Evolutionary conservation across 2,329 filamentous ascomycete genomes (phyloP).

Genomic region (Colletotrichum trifolii): DNA sequence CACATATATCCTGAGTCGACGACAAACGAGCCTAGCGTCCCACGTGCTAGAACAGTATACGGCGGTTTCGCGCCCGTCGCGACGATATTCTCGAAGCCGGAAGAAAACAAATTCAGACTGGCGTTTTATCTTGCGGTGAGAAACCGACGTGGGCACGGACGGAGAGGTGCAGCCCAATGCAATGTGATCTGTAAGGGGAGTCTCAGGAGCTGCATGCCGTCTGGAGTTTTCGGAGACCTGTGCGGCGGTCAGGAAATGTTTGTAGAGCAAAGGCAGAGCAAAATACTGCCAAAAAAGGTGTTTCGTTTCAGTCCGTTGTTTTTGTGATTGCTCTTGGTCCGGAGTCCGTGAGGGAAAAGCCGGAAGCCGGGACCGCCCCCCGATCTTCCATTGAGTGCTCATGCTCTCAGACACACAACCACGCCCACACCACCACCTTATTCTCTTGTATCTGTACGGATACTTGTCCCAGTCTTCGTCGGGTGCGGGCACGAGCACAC

Average conservation of each 20-base stretch:
- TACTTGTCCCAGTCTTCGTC: slow-evolving; percentile 1
- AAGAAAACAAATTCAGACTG: neutral
- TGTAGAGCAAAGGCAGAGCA: neutral
- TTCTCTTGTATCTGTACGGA: neutral
- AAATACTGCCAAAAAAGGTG: neutral
- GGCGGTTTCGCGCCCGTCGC: neutral
- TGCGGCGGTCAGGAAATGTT: slow-evolving; percentile 2
- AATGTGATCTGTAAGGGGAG: slow-evolving; percentile 20
- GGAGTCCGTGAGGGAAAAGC: slow-evolving; percentile 17
- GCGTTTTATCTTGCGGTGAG: slow-evolving; percentile 21
- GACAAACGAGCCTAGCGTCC: too few relatives aligned
- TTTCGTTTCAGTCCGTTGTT: slow-evolving; percentile 31
- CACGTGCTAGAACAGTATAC: neutral
- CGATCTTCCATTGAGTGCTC: neutral
- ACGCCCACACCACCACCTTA: slow-evolving; percentile 2
- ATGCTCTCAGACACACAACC: slow-evolving; percentile 10
- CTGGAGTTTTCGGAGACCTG: slow-evolving; percentile 23
- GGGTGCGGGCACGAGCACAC: slow-evolving; percentile 8
- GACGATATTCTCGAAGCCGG: slow-evolving; percentile 12
- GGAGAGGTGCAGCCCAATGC: slow-evolving; percentile 17
- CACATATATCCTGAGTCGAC: too few relatives aligned
- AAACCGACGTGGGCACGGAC: slow-evolving; percentile 13
- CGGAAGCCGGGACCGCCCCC: slow-evolving; percentile 15
- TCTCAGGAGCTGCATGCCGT: slow-evolving; percentile 28
- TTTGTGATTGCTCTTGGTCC: slow-evolving; percentile 2